Conservation (phyloP, 441 rosid species). For the Sinapis alba region DNA sequence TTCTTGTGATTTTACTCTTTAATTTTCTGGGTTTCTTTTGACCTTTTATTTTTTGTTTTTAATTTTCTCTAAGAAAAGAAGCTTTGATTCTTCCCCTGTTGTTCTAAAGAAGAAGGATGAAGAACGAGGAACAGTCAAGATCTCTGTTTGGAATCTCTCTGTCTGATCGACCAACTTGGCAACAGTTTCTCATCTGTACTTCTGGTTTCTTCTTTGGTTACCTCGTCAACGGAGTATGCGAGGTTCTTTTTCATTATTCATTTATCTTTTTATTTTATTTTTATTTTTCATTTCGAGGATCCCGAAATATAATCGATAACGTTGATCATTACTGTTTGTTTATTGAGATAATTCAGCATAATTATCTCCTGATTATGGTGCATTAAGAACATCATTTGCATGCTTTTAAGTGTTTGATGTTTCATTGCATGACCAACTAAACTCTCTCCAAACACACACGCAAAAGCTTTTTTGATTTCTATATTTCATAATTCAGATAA, state of each 20-base stretch:
- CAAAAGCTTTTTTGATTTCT: neutral
- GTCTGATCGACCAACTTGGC: slow-evolving; percentile 74
- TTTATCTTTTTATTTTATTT: neutral
- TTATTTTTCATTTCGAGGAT: neutral
- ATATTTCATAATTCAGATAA: neutral
- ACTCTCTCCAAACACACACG: slow-evolving; percentile 19
- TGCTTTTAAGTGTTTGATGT: slow-evolving; percentile 30
- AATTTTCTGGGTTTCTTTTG: slow-evolving; percentile 22
- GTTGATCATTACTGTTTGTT: neutral
- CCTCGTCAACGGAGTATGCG: slow-evolving; percentile 93
- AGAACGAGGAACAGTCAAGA: slow-evolving; percentile 63
- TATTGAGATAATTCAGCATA: neutral
- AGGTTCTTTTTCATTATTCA: slow-evolving; percentile 50
- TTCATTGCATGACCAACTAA: slow-evolving; percentile 31
- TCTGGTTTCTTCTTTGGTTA: slow-evolving; percentile 97
- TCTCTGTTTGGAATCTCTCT: slow-evolving; percentile 76
- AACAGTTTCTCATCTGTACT: slow-evolving; percentile 86
- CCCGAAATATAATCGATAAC: neutral
- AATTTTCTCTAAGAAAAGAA: neutral
- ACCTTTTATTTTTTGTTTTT: neutral
- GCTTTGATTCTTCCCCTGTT: neutral
- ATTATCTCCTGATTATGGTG: neutral
- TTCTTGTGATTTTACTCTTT: neutral
- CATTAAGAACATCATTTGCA: slow-evolving; percentile 10
- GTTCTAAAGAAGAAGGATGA: slow-evolving; percentile 42